These are phyloP conservation scores for Mucor mucedo DNA, from an alignment of 371 early-diverging fungal species.

Conservation along the genomic window DNA sequence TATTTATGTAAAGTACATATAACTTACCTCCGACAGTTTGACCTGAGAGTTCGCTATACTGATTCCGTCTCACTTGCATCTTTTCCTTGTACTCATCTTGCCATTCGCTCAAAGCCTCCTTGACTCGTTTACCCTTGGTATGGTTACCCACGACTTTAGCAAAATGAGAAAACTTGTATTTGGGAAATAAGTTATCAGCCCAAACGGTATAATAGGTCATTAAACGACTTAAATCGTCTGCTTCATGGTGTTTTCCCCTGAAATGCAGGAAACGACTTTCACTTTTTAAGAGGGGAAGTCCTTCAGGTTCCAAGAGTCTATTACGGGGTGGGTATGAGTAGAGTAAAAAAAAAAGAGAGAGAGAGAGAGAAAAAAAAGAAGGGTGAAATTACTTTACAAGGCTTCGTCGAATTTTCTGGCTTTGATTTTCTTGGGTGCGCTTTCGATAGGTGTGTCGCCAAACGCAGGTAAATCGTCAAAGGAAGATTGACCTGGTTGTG, in stretches of 20 bases:
- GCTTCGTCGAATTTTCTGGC: conserved; percentile 12
- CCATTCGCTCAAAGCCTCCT: conserved; percentile 29
- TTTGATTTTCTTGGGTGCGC: background rate
- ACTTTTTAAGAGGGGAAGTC: conserved; percentile 31
- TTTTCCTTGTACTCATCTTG: conserved; percentile 35
- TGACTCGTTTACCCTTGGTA: conserved; percentile 36
- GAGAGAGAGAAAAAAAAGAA: no score
- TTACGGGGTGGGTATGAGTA: background rate
- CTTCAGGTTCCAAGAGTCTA: conserved; percentile 35
- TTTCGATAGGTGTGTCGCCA: background rate
- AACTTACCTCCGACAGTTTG: conserved; percentile 13
- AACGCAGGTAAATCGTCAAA: background rate
- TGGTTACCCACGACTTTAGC: conserved; percentile 44
- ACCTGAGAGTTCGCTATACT: conserved; percentile 18
- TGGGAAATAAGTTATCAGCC: conserved; percentile 60
- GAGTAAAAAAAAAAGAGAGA: background rate
- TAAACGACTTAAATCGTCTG: conserved; percentile 48
- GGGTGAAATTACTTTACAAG: conserved; percentile 12
- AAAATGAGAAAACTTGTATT: conserved; percentile 48
- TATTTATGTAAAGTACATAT: no score
- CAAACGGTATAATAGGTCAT: conserved; percentile 62
- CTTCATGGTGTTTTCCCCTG: conserved; percentile 42
- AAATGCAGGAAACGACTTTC: conserved; percentile 37
- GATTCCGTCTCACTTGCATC: conserved; percentile 11
- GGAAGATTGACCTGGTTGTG: background rate